Base-by-base conservation (phyloP, 1,284 basidiomycete species). In the Coniferiporia weirii region DNA sequence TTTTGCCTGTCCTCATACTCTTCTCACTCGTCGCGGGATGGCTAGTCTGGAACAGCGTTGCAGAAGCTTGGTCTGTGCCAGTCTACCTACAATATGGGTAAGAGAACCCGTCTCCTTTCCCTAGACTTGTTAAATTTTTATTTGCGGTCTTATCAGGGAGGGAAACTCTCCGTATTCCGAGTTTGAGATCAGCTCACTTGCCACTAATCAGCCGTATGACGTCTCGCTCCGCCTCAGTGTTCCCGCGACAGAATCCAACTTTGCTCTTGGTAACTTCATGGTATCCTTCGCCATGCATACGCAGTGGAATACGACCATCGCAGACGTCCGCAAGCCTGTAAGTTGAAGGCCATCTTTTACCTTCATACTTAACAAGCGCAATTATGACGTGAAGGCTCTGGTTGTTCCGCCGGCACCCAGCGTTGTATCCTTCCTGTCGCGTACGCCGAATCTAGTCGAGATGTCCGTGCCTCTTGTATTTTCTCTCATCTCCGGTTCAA, bases 251-350 rank as follows among this genome's bases (percentile, higher is more conserved):
- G 80, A 84, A 60, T 70, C 82, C 15, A 92, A 90, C 71, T 74
- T 80, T 64, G 83, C 75, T 3, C 78, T 92, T 0, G 89, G 89
- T 32, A 92, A 92, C 70, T 92, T 92, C 70, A 92, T 92, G 89
- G 74, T 81, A 6, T 79, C 76, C 40, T 68, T 92, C 35, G 81
- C 77, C 0, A 69, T 92, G 12, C 72, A 72, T 2, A 82, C 84
- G 0, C 63, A 74, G 17, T 76, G 76, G 19, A 91, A 91, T 66
- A 78, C 76, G 64, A 87, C 87, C 1, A 69, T 92, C 19, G 71
- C 73, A 4, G 72, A 74, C 13, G 72, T 79, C 52, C 83, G 87
- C 59, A 77, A 79, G 64, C 81, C 89, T n/a, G 89, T 91, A 67
- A 66, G 87, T 76, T 1, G 27, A 27, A 44, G 13, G 10, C 15